Evolutionary conservation across 441 rosid species (phyloP), one percentile per base, ranked within the genome.

Genomic region (Sinapis alba): DNA sequence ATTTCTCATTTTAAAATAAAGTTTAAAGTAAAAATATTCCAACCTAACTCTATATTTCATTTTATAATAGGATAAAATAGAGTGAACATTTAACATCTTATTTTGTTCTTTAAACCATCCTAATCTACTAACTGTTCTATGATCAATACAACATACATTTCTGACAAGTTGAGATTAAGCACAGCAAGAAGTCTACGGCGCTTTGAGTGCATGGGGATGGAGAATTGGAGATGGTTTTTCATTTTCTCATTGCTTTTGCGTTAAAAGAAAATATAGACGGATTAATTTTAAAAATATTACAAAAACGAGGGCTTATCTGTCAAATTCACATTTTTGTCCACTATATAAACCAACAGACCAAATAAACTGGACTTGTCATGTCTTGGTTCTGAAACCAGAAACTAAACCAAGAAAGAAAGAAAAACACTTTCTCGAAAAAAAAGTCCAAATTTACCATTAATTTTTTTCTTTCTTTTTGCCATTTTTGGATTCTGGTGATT

Each of bases 401-500:
- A 67, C 60, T 19, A 67, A 50, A 56, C 16, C 28, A 56, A 56
- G 16, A 56, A 56, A 23, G 60, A 16, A 65, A 45, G 15, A 20
- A 30, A 53, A 38, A 38, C 32, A 69, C 38, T 57, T 69, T 66
- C n/a, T 21, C 2, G 20, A 23, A 28, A 27, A n/a, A 26, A 69
- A 26, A 12, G 15, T 43, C 67, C 51, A 58, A 57, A 57, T 57
- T 74, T 57, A 27, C n/a, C 65, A 65, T 56, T 51, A 21, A 43
- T 51, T 7, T 9, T 45, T 73, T 36, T 3, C n/a, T n/a, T n/a
- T n/a, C 26, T 19, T 57, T 38, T 73, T 64, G 32, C 77, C 65
- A 65, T 57, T 78, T 77, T 78, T 72, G 77, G 75, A 78, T 68
- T 68, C 62, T 62, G 82, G 79, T 58, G 62, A 23, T 36, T 54